Evolutionary conservation across 2,329 filamentous ascomycete species (phyloP).

Genomic region (Ophiosphaerella narmari): DNA sequence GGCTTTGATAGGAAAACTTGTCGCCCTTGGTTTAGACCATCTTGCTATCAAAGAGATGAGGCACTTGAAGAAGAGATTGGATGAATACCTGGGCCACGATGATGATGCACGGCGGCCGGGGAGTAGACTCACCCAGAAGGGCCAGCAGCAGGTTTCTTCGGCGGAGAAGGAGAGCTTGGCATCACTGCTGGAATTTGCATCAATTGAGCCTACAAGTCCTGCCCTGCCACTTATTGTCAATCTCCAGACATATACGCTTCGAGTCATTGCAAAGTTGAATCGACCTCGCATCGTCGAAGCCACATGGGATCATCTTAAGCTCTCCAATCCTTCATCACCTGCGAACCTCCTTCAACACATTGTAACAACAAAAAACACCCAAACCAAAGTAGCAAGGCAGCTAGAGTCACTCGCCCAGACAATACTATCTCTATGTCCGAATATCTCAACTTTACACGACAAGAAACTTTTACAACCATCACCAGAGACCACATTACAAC

Average conservation of each 20-base stretch:
- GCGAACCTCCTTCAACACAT: conserved; percentile 60
- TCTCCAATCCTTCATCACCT: conserved; percentile 61
- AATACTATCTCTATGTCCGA: conserved; percentile 69
- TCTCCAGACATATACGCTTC: conserved; percentile 68
- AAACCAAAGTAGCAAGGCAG: conserved; percentile 65
- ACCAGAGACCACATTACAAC: conserved; percentile 62
- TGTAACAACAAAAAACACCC: conserved; percentile 53
- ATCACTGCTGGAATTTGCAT: conserved; percentile 67
- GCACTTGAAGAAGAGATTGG: conserved; percentile 67
- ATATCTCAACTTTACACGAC: conserved; percentile 68
- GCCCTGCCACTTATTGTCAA: conserved; percentile 62
- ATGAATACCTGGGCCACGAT: conserved; percentile 40
- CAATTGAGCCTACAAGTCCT: conserved; percentile 37
- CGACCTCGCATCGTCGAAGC: conserved; percentile 65
- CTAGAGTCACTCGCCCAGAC: conserved; percentile 69
- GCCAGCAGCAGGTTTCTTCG: conserved; percentile 33
- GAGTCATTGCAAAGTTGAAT: conserved; percentile 64
- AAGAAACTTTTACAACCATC: conserved; percentile 61
- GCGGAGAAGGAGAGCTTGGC: conserved; percentile 56
- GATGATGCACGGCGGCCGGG: conserved; percentile 4
- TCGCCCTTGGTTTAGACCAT: conserved; percentile 68
- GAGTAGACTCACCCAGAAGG: conserved; percentile 6
- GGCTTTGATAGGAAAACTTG: conserved; percentile 68
- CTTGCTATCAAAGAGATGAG: conserved; percentile 71
- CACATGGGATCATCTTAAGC: conserved; percentile 60